Conservation (phyloP, 2,329 filamentous ascomycete species). For the Alternaria sp. region DNA sequence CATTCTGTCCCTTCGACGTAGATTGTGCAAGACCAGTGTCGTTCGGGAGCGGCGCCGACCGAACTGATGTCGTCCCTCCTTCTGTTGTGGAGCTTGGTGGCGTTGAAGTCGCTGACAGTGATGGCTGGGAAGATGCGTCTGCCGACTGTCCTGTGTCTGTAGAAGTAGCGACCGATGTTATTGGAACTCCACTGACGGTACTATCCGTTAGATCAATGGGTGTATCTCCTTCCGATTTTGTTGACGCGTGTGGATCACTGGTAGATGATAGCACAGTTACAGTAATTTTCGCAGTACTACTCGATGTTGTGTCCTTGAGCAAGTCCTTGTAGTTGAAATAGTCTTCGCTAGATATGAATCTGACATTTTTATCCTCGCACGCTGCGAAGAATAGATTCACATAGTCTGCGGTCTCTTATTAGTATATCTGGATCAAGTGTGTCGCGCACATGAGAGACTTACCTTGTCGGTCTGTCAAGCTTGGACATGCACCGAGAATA, state of each 20-base stretch:
- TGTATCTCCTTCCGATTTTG: neutral
- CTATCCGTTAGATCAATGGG: neutral
- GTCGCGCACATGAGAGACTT: neutral
- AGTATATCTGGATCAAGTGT: neutral
- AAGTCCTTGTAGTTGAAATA: neutral
- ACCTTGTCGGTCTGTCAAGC: neutral
- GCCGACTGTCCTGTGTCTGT: neutral
- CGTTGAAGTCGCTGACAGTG: neutral
- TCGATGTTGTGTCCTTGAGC: neutral
- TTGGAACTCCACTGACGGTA: neutral
- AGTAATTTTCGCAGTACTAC: neutral
- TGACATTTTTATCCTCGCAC: neutral
- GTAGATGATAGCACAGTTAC: neutral
- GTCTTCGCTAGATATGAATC: neutral
- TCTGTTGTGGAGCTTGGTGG: neutral
- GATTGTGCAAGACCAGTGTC: neutral
- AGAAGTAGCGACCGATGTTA: neutral
- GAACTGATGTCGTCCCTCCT: neutral
- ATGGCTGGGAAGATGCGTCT: neutral
- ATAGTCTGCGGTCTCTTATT: neutral
- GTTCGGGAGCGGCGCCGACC: neutral
- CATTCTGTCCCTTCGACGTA: neutral
- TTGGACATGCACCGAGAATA: neutral
- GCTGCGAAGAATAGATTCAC: neutral
- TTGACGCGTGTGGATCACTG: neutral